These are phyloP conservation scores for Ogataea nonfermentans DNA, from an alignment of 805 yeast genomes.

Conservation along the genomic window DNA sequence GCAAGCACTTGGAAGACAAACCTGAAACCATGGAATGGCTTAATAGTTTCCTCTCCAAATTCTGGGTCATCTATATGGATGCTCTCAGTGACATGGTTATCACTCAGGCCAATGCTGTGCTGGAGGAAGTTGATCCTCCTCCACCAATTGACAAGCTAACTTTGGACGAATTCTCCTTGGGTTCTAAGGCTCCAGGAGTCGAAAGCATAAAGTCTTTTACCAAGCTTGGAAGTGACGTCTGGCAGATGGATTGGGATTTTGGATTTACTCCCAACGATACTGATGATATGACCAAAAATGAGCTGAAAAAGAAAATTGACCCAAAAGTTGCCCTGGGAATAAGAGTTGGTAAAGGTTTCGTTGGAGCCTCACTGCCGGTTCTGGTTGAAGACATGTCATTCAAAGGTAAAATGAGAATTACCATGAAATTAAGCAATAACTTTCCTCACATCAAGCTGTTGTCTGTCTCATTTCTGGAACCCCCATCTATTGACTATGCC, in stretches of 20 bases:
- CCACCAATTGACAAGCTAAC: conserved; percentile 74
- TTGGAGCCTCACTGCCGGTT: conserved; percentile 73
- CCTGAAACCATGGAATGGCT: conserved; percentile 81
- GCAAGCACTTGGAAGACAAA: conserved; percentile 59
- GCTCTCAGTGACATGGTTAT: conserved; percentile 74
- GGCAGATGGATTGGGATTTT: conserved; percentile 84
- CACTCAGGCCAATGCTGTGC: conserved; percentile 61
- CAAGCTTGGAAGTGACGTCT: conserved; percentile 59
- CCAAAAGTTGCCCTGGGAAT: conserved; percentile 83
- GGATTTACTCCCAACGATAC: conserved; percentile 80
- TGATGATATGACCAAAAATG: conserved; percentile 78
- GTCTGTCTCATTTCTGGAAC: conserved; percentile 69
- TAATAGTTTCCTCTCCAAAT: conserved; percentile 71
- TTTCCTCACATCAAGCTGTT: conserved; percentile 80
- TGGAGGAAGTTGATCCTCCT: conserved; percentile 77
- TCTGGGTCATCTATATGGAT: conserved; percentile 90
- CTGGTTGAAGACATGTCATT: conserved; percentile 79
- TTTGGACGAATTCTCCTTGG: conserved; percentile 75
- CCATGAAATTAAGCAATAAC: conserved; percentile 55
- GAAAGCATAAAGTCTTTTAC: conserved; percentile 72
- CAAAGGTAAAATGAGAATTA: conserved; percentile 66
- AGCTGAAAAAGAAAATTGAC: conserved; percentile 64
- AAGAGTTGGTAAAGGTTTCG: conserved; percentile 76
- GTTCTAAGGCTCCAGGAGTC: conserved; percentile 76
- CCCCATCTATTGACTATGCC: conserved; percentile 75